Base-by-base conservation (phyloP, 352 stramenopile species). In the Globisporangium viniferum region DNA sequence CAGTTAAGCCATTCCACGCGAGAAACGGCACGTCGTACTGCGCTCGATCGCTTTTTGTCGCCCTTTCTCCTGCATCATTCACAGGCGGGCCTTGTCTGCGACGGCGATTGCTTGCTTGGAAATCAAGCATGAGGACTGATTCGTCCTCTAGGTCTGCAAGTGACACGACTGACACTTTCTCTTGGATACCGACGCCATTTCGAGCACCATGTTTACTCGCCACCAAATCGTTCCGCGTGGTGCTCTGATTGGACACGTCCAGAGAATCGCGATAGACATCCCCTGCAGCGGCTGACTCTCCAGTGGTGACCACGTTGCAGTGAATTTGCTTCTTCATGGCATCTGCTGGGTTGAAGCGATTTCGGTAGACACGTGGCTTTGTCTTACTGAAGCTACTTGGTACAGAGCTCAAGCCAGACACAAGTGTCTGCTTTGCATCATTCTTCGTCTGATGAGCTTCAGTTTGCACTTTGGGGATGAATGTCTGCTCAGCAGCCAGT, bases 371-470 rank as follows among this genome's bases (percentile, higher is more conserved):
- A 15, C 73, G 76, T 33, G 84, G 82, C 31, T 83, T 89, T 12
- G 76, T 71, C 55, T 81, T 75, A 31, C 74, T 72, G 60, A 92
- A 92, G 68, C 75, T 79, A 51, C 84, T 90, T n/a, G 78, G 81
- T 5, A 91, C 69, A 15, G 82, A 86, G 60, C 80, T 82, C 64
- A 77, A 70, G 10, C 71, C 70, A 0, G 81, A 78, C 0, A 75
- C 63, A 61, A 75, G 82, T 9, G 14, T 66, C 35, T 39, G 22
- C n/a, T 36, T 15, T 1, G 55, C n/a, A 33, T 70, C 27, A 2
- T 46, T 60, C 18, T 59, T 66, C 27, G 20, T 12, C 9, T 29
- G 39, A 36, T 22, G 27, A n/a, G 12, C 8, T 9, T 41, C 29
- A 9, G 31, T 62, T 24, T 66, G 27, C 18, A 72, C 20, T 14